These are phyloP conservation scores for Platanthera guangdongensis DNA, from an alignment of 106 monocot species.

Conservation along the genomic window DNA sequence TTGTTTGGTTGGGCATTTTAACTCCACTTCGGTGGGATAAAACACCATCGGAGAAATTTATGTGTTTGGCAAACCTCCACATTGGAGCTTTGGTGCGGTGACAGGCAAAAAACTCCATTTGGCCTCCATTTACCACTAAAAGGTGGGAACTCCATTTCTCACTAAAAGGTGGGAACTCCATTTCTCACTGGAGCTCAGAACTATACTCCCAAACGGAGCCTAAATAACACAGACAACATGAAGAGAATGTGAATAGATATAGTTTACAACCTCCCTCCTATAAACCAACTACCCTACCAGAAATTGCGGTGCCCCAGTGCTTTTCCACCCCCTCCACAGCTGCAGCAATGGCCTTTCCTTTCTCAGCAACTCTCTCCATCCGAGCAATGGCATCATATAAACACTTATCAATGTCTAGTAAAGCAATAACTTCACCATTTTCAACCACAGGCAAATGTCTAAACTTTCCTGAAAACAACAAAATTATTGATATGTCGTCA, in stretches of 20 bases:
- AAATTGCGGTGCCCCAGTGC: conserved; percentile 56
- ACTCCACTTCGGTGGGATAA: no score
- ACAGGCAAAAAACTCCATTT: no score
- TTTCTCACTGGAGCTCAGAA: background rate
- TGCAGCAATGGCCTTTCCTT: conserved; percentile 76
- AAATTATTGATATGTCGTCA: background rate
- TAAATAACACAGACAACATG: background rate
- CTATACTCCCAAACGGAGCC: no score
- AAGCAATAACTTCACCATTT: conserved; percentile 63
- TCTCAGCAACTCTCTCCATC: conserved; percentile 69
- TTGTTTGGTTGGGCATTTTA: no score
- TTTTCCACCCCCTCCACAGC: conserved; percentile 75
- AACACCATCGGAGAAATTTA: no score
- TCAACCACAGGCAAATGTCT: conserved; percentile 31
- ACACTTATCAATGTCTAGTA: conserved; percentile 70
- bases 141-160: background rate
- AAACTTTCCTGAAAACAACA: conserved; percentile 31
- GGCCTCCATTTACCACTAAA: background rate
- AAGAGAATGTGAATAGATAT: background rate
- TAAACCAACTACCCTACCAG: conserved; percentile 24
- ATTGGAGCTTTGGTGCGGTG: no score
- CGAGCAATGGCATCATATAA: conserved; percentile 76
- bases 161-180: background rate
- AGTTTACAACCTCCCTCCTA: background rate
- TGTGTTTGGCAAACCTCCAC: no score